phyloP scores from a whole-genome alignment of 306 rosid genomes.

The Medicago arabica region DNA sequence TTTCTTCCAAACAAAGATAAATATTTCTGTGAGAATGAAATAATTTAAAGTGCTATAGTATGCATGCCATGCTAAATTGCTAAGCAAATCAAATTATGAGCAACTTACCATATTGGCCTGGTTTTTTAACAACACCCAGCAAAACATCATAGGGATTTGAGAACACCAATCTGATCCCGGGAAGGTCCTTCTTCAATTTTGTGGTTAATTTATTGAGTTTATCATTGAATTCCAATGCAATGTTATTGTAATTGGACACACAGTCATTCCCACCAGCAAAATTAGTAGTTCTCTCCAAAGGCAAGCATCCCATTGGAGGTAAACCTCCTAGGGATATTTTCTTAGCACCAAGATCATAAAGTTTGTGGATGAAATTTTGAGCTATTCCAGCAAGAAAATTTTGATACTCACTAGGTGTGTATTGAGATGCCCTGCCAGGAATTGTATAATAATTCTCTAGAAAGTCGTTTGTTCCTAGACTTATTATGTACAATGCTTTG shows the following conservation, averaged over 20 bases:
- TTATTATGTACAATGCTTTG: conserved; percentile 64
- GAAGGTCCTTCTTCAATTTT: conserved; percentile 60
- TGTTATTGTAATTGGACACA: conserved; percentile 50
- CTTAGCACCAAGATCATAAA: conserved; percentile 76
- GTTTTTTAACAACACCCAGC: conserved; percentile 53
- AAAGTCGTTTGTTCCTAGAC: conserved; percentile 92
- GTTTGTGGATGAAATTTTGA: conserved; percentile 56
- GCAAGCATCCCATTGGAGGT: conserved; percentile 98
- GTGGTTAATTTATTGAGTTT: conserved; percentile 59
- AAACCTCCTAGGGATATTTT: conserved; percentile 88
- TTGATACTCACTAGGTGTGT: conserved; percentile 57
- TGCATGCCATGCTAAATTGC: too few species aligned
- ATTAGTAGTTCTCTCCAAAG: conserved; percentile 80
- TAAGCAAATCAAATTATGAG: too few species aligned
- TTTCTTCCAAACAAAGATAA: too few species aligned
- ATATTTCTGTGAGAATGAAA: too few species aligned
- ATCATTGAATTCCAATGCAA: conserved; percentile 76
- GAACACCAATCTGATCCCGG: conserved; percentile 68
- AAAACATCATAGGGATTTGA: conserved; percentile 71
- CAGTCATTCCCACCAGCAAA: conserved; percentile 58
- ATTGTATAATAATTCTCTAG: conserved; percentile 78
- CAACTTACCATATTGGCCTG: conserved; percentile 63
- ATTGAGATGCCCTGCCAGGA: conserved; percentile 61
- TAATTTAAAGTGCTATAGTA: too few species aligned
- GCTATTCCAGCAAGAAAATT: conserved; percentile 68